Conservation (phyloP, 2,329 filamentous ascomycete genomes). For the Fusarium sp. region DNA sequence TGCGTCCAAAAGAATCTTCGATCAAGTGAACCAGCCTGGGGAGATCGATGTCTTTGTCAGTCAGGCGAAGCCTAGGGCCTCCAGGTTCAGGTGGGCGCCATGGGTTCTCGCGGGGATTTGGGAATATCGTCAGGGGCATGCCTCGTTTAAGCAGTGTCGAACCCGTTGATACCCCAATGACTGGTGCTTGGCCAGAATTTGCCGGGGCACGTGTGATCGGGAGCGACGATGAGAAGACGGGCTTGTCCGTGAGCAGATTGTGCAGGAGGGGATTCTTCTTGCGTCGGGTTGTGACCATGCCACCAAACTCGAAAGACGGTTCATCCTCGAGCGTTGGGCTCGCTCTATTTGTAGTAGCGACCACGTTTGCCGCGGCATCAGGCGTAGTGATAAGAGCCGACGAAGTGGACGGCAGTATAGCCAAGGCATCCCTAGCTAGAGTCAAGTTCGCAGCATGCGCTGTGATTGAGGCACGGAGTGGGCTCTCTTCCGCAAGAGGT, state of each 20-base stretch:
- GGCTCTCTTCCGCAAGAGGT: constrained; percentile 48
- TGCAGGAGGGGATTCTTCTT: constrained; percentile 89
- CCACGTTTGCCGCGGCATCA: constrained; percentile 74
- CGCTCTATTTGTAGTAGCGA: constrained; percentile 52
- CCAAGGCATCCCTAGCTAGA: constrained; percentile 76
- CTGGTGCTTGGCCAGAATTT: constrained; percentile 38
- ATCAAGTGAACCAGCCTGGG: constrained; percentile 86
- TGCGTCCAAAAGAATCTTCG: constrained; percentile 90
- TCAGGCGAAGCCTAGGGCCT: constrained; percentile 73
- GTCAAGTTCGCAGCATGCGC: constrained; percentile 77
- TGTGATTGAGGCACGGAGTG: constrained; percentile 45
- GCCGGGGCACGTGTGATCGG: constrained; percentile 74
- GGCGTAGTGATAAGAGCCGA: constrained; percentile 93
- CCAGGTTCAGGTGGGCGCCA: constrained; percentile 77
- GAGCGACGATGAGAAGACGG: constrained; percentile 89
- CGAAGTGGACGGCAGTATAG: constrained; percentile 83
- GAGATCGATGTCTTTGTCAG: constrained; percentile 85
- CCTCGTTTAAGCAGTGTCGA: constrained; percentile 92
- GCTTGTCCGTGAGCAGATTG: constrained; percentile 95
- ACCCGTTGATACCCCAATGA: constrained; percentile 46
- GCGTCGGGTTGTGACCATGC: constrained; percentile 65
- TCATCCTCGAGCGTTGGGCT: constrained; percentile 55
- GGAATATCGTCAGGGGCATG: constrained; percentile 87
- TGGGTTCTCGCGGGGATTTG: constrained; percentile 74
- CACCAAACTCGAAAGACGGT: constrained; percentile 62